Base-by-base conservation (phyloP, 1,284 basidiomycete species). In the Vanrija pseudolonga region DNA sequence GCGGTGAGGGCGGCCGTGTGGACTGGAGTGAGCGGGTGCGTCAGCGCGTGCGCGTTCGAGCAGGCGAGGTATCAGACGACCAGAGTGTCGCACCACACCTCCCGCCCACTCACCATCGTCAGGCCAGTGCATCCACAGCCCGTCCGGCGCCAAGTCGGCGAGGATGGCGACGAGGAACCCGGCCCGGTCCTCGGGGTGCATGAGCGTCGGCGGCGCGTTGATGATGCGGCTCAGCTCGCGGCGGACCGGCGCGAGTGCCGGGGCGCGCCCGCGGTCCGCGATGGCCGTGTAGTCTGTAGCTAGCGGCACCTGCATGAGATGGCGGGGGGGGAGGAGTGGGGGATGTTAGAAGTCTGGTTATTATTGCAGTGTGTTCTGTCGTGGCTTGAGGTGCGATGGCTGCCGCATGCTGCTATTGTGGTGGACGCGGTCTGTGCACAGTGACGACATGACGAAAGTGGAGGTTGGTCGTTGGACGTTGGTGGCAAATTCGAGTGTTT, bases 61-160 rank as follows among this genome's bases (percentile, higher is more conserved):
- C 28, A 1, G 57, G 56, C 44, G 59, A 55, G 38, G 57, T 50
- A 24, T 50, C 56, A 5, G 53, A 6, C 24, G 53, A 36, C 19
- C 45, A 50, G 5, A 23, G 48, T 41, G 32, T 15, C 32, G 14
- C 14, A 12, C 12, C 32, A 12, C 32, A 9, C 5, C 14, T 14
- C 32, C 32, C 6, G 12, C 12, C 12, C 1, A 58, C 67, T 46
- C 48, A 73, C 71, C 23, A 20, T 68, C 67, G 22, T 59, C 53
- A 8, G 64, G 57, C 67, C 68, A 71, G 39, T 47, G 18, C 8
- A 22, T 38, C 61, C 61, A 69, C 18, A 59, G 60, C 72, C 63
- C 88, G 67, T 59, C 81, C n/a, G 56, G 57, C n/a, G 56, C 59
- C 11, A 89, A 76, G 73, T 89, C 88, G 56, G 80, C 77, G 15